Evolutionary conservation across 2,329 filamentous ascomycete species (phyloP).

Genomic region (Monosporascus ibericus): DNA sequence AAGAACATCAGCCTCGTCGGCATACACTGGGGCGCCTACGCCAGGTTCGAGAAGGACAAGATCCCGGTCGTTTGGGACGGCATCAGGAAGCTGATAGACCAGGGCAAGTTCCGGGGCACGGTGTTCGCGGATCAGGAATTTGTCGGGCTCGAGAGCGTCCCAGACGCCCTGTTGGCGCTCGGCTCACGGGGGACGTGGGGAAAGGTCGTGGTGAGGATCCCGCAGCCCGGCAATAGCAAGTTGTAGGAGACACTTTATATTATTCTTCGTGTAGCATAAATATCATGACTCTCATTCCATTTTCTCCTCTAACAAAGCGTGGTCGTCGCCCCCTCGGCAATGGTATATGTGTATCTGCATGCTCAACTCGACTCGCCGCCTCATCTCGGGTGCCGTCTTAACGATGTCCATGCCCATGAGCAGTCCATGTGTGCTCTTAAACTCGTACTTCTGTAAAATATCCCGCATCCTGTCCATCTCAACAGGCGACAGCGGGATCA

Average conservation of each 20-base stretch:
- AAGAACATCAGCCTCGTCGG: slow-evolving; percentile 92
- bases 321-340: slow-evolving; percentile 39
- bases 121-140: slow-evolving; percentile 78
- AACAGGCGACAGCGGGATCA: slow-evolving; percentile 62
- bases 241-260: slow-evolving; percentile 30
- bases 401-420: slow-evolving; percentile 60
- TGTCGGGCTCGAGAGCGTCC: slow-evolving; percentile 73
- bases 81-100: slow-evolving; percentile 68
- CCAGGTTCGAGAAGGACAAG: slow-evolving; percentile 62
- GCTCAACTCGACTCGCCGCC: slow-evolving; percentile 63
- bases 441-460: slow-evolving; percentile 55
- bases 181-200: slow-evolving; percentile 86
- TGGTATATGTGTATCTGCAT: slow-evolving; percentile 63
- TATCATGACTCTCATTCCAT: slow-evolving; percentile 1
- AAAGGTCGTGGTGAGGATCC: slow-evolving; percentile 86
- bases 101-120: slow-evolving; percentile 76
- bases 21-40: slow-evolving; percentile 86
- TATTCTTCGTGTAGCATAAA: neutral
- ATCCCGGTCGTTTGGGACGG: slow-evolving; percentile 74
- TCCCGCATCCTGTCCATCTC: slow-evolving; percentile 65
- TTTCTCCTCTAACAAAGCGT: slow-evolving; percentile 31
- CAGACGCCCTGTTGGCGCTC: slow-evolving; percentile 68
- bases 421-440: slow-evolving; percentile 60
- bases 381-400: slow-evolving; percentile 43
- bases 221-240: slow-evolving; percentile 57